Base-by-base conservation (phyloP, 148 eudicot species). In the Camellia lanceoleosa region DNA sequence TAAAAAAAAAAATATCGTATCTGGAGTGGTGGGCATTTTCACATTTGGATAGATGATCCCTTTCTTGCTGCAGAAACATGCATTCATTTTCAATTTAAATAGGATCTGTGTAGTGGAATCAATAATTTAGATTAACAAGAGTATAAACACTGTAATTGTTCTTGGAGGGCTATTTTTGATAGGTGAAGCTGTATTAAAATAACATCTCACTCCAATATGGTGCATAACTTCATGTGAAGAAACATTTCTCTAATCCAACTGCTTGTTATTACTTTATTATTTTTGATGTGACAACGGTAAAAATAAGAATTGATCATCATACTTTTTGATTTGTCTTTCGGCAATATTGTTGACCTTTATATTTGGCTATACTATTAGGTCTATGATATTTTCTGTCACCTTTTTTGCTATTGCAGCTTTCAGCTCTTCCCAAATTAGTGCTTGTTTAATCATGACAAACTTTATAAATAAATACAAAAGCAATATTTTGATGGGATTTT, bases 401-500 rank as follows among this genome's bases (percentile, higher is more conserved):
- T 75, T n/a, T 75, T 75, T 16, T 54, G 41, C 68, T 19, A 38
- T 61, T 60, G 43, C 64, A 13, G 5, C 59, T 44, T 76, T 46
- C n/a, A 30, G 38, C 2, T 77, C 5, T 38, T 52, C 42, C 51
- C 7, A 62, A 66, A 52, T 30, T 65, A 52, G 72, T 77, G 73
- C 69, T 38, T 0, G 64, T 42, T 56, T 67, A 78, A 55, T 78
- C 80, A 67, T 42, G 74, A 68, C n/a, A 60, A 51, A 23, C 61
- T 72, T 64, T 30, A 20, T 16, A 72, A 23, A 20, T 54, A 20
- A 51, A 6, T 20, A 72, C 30, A 72, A 19, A 72, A 30, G 60
- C 20, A 20, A 52, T 51, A 55, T 52, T 66, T 68, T 78, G 64
- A 19, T 54, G 72, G 65, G 42, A 68, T 43, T 42, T 55, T 76